Percentiles rank a stretch among this genome's conserved stretches.
phyloP scores from a whole-genome alignment of 1,139 yeast species.

The Debaryomyces nepalensis region DNA sequence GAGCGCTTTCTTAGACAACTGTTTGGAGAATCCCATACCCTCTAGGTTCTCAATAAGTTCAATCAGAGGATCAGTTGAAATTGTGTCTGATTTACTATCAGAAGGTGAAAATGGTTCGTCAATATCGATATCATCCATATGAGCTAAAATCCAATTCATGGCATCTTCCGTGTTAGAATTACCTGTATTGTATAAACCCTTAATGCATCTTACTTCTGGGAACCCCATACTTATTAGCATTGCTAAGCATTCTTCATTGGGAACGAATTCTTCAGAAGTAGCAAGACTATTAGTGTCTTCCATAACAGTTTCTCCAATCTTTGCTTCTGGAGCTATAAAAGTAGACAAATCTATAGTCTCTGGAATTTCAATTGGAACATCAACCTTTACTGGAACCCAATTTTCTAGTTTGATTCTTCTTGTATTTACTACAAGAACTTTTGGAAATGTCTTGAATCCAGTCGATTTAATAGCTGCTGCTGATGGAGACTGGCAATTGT shows the following conservation, averaged over 20 bases:
- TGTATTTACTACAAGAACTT: conserved; percentile 70
- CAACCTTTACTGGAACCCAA: conserved; percentile 88
- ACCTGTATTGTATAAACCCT: conserved; percentile 76
- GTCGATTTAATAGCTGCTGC: conserved; percentile 51
- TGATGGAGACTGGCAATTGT: conserved; percentile 51
- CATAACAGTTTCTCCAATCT: conserved; percentile 47
- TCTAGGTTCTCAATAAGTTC: conserved; percentile 56
- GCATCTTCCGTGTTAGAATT: conserved; percentile 74
- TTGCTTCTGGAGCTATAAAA: conserved; percentile 36
- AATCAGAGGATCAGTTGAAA: conserved; percentile 27
- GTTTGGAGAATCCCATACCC: conserved; percentile 77
- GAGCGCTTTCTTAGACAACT: conserved; percentile 73
- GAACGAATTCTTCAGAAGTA: conserved; percentile 43
- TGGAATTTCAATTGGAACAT: conserved; percentile 70
- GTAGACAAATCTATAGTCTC: conserved; percentile 40
- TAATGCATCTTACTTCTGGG: conserved; percentile 63
- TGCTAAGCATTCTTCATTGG: conserved; percentile 59
- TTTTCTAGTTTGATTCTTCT: conserved; percentile 82
- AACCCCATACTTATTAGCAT: conserved; percentile 86
- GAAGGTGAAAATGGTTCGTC: conserved; percentile 60
- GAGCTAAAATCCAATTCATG: conserved; percentile 88
- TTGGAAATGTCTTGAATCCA: conserved; percentile 68
- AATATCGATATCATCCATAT: conserved; percentile 82
- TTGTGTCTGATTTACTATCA: conserved; percentile 22
- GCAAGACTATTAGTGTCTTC: conserved; percentile 25